Conservation (phyloP, 345 rosid species). For the Eucalyptus camaldulensis region DNA sequence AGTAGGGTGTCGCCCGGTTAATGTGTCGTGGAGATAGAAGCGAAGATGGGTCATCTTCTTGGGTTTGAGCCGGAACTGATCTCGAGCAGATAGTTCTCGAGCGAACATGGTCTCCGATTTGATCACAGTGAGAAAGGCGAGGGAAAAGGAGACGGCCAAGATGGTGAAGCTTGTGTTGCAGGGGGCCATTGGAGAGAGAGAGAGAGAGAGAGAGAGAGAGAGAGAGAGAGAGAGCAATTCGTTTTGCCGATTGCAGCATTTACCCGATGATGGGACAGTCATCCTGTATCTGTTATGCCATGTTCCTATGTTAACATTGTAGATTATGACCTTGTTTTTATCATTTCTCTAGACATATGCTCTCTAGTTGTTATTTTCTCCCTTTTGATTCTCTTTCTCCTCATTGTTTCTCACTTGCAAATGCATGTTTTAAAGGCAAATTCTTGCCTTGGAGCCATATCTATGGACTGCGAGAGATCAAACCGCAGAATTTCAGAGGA, state of each 20-base stretch:
- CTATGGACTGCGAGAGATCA: no score
- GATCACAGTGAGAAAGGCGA: background rate
- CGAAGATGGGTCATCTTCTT: constrained; percentile 28
- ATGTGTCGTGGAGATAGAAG: constrained; percentile 22
- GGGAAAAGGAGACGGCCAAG: background rate
- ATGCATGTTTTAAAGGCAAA: no score
- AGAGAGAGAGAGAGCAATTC: background rate
- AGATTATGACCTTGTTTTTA: background rate
- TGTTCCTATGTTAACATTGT: background rate
- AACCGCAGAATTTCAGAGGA: no score
- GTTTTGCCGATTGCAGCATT: background rate
- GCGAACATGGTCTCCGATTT: background rate
- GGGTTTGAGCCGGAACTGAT: background rate
- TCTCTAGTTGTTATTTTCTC: background rate
- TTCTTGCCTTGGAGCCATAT: no score
- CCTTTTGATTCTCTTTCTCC: background rate
- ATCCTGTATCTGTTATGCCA: background rate
- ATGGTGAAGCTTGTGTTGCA: background rate
- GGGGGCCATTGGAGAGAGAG: background rate
- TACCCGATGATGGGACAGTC: background rate
- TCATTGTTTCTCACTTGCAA: no score
- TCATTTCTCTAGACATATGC: background rate
- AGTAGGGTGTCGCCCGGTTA: constrained; percentile 4
- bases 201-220: background rate
- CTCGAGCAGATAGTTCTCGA: background rate